Base-by-base conservation (phyloP, 805 yeast species). In the Brettanomyces nanus region DNA sequence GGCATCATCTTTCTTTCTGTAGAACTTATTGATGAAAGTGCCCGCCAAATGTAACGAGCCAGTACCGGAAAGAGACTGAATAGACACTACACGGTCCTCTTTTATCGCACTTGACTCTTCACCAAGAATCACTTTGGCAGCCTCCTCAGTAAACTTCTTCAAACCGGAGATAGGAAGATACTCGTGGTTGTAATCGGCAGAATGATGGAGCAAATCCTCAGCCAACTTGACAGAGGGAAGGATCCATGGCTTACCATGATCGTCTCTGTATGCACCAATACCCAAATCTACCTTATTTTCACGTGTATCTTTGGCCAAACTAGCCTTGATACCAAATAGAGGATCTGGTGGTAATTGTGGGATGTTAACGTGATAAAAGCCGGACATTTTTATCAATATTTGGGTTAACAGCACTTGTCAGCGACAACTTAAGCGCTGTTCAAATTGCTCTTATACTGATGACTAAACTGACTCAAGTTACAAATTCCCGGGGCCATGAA, bases 181-280 rank as follows among this genome's bases (percentile, higher is more conserved):
- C 61, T 87, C 97, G 62, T 87, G 96, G 66, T 85, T 84, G 62
- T 73, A 80, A 33, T 56, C 65, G 10, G 77, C 73, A 32, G 77
- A 74, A 28, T 65, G 59, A 27, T 77, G 76, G 41, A 87, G 63
- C 51, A 73, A 59, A 38, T 64, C 58, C 61, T 86, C 95, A 32
- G 94, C 95, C 48, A 69, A 64, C 52, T 69, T 69, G 43, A 85
- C 87, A 20, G 85, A 68, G 17, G 95, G 92, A 48, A 90, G 71
- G 40, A 89, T 84, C 75, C 85, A 87, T 34, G 97, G 97, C 59
- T 80, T 77, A 37, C 97, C 98, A 20, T 61, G 52, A 58, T 84
- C 77, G 60, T 87, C 95, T 59, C 98, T 76, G 68, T 90, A 90
- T n/a, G 97, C 90, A 38, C 98, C 95, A 20, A 82, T 85, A 44